These are phyloP conservation scores for Xeromyces bisporus DNA, from an alignment of 495 filamentous ascomycete species.

Conservation along the genomic window DNA sequence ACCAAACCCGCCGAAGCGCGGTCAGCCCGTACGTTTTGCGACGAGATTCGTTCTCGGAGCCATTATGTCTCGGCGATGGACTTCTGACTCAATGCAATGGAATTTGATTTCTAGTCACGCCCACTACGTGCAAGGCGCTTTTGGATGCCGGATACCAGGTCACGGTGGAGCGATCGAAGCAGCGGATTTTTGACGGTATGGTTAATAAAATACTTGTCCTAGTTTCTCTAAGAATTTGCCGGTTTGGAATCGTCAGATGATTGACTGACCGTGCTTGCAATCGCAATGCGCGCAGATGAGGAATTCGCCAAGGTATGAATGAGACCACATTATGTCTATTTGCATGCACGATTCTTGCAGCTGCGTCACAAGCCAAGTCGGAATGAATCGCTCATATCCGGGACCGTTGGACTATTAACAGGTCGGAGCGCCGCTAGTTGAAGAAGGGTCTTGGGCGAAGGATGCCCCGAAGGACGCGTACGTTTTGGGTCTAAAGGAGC, in stretches of 20 bases:
- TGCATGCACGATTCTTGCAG: too few species aligned
- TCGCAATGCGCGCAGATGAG: too few species aligned
- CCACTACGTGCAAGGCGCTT: constrained; percentile 58
- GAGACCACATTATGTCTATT: too few species aligned
- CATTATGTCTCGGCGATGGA: too few species aligned
- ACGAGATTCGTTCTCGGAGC: too few species aligned
- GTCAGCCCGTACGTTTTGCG: constrained; percentile 28
- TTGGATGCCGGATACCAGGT: constrained; percentile 72
- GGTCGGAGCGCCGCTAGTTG: constrained; percentile 60
- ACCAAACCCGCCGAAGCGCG: constrained; percentile 33
- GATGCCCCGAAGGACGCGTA: constrained; percentile 61
- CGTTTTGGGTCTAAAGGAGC: constrained; percentile 86
- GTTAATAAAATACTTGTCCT: too few species aligned
- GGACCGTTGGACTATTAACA: too few species aligned
- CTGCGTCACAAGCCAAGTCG: too few species aligned
- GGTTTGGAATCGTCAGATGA: not conserved
- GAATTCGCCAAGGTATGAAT: constrained; percentile 40
- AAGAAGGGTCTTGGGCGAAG: constrained; percentile 60
- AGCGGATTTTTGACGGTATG: constrained; percentile 69
- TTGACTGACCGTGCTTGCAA: constrained; percentile 5
- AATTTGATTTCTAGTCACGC: constrained; percentile 31
- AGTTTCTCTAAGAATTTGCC: too few species aligned
- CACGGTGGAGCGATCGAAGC: constrained; percentile 61
- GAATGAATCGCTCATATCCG: too few species aligned
- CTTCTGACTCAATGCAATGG: constrained; percentile 2